phyloP scores from a whole-genome alignment of 768 basidiomycete species.

The Xerocomus brunneocitrinus region DNA sequence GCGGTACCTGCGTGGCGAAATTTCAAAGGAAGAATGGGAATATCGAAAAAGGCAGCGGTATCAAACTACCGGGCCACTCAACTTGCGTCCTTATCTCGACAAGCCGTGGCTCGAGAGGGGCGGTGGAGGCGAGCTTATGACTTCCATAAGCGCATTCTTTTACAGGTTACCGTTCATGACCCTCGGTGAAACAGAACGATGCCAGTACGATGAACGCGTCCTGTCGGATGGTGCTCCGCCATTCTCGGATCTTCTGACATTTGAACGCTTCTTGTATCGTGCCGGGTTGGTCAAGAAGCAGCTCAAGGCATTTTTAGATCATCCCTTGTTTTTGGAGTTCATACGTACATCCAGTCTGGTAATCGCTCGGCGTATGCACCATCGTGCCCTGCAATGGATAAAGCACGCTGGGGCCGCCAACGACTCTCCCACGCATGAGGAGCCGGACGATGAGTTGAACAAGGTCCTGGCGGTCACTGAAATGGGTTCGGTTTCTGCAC shows the following conservation, averaged over 20 bases:
- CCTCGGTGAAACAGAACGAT: conserved; percentile 15
- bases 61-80: no score
- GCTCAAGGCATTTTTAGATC: no score
- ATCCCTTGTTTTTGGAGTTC: no score
- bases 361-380: not conserved
- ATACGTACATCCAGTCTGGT: conserved; percentile 10
- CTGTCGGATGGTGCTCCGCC: no score
- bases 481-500: conserved; percentile 9
- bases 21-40: no score
- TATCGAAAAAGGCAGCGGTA: no score
- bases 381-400: conserved; percentile 21
- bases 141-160: conserved; percentile 42
- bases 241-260: no score
- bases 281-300: no score
- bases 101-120: no score
- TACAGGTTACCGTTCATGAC: conserved; percentile 48
- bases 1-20: conserved; percentile 41
- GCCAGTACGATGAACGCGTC: no score
- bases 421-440: not conserved
- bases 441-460: not conserved
- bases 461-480: conserved; percentile 4
- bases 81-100: no score
- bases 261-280: no score
- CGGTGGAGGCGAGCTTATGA: conserved; percentile 26
- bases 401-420: conserved; percentile 8